Base-by-base conservation (phyloP, 768 basidiomycete genomes). In the Asterophora parasitica region DNA sequence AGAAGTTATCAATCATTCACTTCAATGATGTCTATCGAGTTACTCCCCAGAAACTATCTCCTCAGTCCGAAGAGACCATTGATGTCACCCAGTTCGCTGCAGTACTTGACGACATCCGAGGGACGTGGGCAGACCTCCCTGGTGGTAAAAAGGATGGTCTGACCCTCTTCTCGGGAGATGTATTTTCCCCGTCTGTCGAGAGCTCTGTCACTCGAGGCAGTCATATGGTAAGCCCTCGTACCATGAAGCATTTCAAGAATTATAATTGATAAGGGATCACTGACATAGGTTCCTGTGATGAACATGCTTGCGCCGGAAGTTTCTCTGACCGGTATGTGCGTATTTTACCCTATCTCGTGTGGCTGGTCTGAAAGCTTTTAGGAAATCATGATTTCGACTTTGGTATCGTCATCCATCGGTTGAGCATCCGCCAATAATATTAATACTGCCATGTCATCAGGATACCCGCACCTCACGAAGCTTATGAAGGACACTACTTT, bases 361-460 rank as follows among this genome's bases (percentile, higher is more conserved):
- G 26, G 15, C n/a, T 15, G 12, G 5, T 6, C 23, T 44, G 16
- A n/a, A 46, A 23, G 30, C 45, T 9, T 43, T 26, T 50, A 90
- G 89, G 92, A 4, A 94, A 96, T 61, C 92, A 96, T 54, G 92
- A 94, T 56, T 93, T 93, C 64, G 92, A 94, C 65, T 90, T 88
- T 55, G 88, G 87, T 85, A 48, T 40, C 68, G 39, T 15, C 19
- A 1, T 13, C 20, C 20, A 8, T n/a, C 8, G 15, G 32, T 34
- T n/a, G 1, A 20, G 15, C 10, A 34, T 19, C 27, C 17, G 32
- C 7, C 17, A 41, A 16, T 32, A 16, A 32, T 17, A 19, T 9
- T 48, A n/a, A 51, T 7, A n/a, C n/a, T n/a, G n/a, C n/a, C 9
- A 13, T 33, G 17, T 16, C 16, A 37, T 35, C 39, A 82, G 81